Conservation (phyloP, 2,329 filamentous ascomycete species). For the Macrophomina phaseolina region DNA sequence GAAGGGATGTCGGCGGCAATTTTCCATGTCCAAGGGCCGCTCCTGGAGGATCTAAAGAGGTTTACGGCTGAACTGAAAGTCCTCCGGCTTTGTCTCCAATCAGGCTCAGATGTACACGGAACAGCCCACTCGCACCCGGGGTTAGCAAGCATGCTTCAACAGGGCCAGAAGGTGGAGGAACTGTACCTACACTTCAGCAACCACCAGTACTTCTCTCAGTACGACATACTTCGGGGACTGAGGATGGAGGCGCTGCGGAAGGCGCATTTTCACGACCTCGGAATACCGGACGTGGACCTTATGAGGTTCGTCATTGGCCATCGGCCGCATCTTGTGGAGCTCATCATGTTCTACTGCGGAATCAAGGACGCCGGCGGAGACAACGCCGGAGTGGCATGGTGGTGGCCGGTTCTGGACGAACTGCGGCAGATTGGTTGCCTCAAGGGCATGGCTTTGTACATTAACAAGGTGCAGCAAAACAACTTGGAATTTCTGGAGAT, state of each 20-base stretch:
- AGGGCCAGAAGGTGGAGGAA: not conserved
- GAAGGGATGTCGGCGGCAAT: not conserved
- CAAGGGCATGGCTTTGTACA: not conserved
- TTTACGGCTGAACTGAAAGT: not conserved
- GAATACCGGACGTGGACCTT: not conserved
- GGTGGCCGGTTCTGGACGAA: constrained; percentile 6
- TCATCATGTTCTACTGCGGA: not conserved
- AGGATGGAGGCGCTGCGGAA: not conserved
- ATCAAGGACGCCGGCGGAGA: not conserved
- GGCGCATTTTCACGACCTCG: not conserved
- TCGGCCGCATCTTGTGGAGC: not conserved
- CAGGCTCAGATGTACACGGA: no score
- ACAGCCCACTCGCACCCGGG: not conserved
- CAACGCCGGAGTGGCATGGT: not conserved
- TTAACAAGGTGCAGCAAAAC: not conserved
- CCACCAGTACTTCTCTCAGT: not conserved
- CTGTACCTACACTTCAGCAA: not conserved
- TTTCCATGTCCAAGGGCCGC: not conserved
- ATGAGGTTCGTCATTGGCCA: not conserved
- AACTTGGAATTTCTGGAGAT: not conserved
- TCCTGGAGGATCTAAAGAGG: not conserved
- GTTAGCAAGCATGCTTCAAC: not conserved
- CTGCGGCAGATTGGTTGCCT: not conserved
- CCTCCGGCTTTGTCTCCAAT: not conserved
- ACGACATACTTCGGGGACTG: not conserved